Evolutionary conservation across 208 protist genomes (phyloP), one percentile per base, ranked within the genome.

Genomic region (Acanthamoeba polyphaga): DNA sequence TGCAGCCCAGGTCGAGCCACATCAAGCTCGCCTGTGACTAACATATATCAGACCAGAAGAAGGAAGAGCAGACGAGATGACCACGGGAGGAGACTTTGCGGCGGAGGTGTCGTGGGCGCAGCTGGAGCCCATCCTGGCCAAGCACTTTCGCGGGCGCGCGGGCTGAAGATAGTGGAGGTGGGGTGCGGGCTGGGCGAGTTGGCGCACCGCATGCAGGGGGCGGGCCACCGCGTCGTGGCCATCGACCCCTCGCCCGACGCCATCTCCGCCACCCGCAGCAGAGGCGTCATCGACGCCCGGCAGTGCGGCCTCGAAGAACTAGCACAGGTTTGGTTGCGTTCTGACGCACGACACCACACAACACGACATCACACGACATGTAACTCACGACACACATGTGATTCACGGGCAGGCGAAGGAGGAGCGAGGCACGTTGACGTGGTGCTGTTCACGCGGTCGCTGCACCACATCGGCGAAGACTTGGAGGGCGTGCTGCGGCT

Each of bases 111-210:
- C n/a, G n/a, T 89, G 80, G 80, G 9, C n/a, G 13, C 10, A 43
- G 7, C 22, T 68, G 27, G 27, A 66, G 22, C 80, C 80, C 29
- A 60, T 89, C 9, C 51, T 89, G 15, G 22, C 80, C 53, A 7
- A 89, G 53, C 80, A 89, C 8, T 89, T 89, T 43, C 51, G 29
- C 8, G 46, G 24, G 58, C n/a, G 80, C 7, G 22, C 10, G 32
- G 51, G 53, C 80, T 89, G 15, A 89, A 89, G 80, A n/a, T 89
- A 19, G 80, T 89, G 27, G 80, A 89, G 38, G 80, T 89, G 46
- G 80, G 80, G 6, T 89, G 80, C 53, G 80, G 80, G 12, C 80
- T 89, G 24, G 80, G 80, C 46, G 80, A 89, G 51, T 53, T 89
- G n/a, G 43, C 80, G 24, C 64, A 66, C 32, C 53, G 38, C 24